Percentiles rank a stretch among this genome's conserved stretches.
Conservation (phyloP, 2,329 filamentous ascomycete species). For the Cercospora janseana region DNA sequence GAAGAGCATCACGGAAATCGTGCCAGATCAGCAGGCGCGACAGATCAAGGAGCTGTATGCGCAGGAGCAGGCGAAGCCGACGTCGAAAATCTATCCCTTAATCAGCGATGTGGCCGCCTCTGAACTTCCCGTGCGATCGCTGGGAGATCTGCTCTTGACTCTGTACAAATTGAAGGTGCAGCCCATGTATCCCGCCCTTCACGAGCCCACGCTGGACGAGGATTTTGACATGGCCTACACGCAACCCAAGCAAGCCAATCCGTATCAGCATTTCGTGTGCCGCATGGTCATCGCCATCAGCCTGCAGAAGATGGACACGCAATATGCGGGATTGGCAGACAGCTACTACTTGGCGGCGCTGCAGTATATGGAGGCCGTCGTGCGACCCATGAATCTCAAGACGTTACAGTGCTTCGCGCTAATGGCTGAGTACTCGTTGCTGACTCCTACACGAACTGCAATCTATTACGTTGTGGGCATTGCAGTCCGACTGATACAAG, state of each 20-base stretch:
- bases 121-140: conserved; percentile 67
- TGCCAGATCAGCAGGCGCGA: conserved; percentile 70
- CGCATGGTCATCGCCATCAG: conserved; percentile 93
- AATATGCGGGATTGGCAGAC: conserved; percentile 90
- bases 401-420: conserved; percentile 87
- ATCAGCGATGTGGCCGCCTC: conserved; percentile 80
- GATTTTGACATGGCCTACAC: conserved; percentile 80
- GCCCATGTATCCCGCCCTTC: conserved; percentile 80
- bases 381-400: conserved; percentile 83
- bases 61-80: conserved; percentile 64
- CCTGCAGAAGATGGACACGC: conserved; percentile 83
- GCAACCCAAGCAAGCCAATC: conserved; percentile 49
- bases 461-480: conserved; percentile 92
- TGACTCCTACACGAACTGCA: conserved; percentile 87
- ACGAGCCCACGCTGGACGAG: conserved; percentile 73
- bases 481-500: conserved; percentile 82
- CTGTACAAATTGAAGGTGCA: conserved; percentile 88
- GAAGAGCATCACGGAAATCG: conserved; percentile 86
- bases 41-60: conserved; percentile 66
- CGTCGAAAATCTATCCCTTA: conserved; percentile 82
- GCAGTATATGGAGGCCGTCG: conserved; percentile 75
- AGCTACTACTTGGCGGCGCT: conserved; percentile 92
- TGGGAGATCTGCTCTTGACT: conserved; percentile 77
- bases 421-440: conserved; percentile 84
- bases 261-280: conserved; percentile 83